Evolutionary conservation across 1,284 basidiomycete species (phyloP).

Genomic region (Cystobasidium slooffiae): DNA sequence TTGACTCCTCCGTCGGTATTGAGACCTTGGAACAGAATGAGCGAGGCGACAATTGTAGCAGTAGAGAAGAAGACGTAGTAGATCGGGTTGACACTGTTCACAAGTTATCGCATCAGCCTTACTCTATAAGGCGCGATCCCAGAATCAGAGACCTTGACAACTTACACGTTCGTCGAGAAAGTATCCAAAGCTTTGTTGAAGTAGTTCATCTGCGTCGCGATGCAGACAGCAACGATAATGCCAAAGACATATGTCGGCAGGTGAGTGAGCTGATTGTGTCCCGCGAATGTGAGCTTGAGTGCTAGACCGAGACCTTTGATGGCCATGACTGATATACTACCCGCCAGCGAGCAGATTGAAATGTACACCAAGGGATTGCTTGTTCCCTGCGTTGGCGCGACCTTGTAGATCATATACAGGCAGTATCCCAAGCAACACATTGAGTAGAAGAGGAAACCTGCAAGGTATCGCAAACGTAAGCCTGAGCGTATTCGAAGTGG

Average conservation of each 20-base stretch:
- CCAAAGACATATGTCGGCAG: conserved; percentile 94
- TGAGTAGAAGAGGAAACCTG: conserved; percentile 90
- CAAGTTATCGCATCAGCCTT: neutral
- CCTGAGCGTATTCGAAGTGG: too few relatives aligned
- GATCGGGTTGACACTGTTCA: conserved; percentile 88
- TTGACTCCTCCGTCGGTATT: conserved; percentile 83
- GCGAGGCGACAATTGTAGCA: conserved; percentile 88
- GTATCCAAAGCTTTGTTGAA: conserved; percentile 98
- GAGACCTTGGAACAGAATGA: conserved; percentile 96
- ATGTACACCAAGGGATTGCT: conserved; percentile 89
- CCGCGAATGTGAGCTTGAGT: conserved; percentile 89
- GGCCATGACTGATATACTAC: conserved; percentile 87
- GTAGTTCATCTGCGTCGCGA: conserved; percentile 80
- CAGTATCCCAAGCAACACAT: conserved; percentile 80
- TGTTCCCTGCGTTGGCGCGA: conserved; percentile 86
- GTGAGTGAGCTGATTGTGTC: conserved; percentile 94
- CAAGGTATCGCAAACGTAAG: too few relatives aligned
- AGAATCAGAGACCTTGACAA: conserved; percentile 46
- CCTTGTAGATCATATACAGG: conserved; percentile 81
- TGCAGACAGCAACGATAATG: conserved; percentile 80
- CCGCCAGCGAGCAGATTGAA: conserved; percentile 88
- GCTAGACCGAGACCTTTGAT: conserved; percentile 97
- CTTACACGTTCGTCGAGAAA: conserved; percentile 96
- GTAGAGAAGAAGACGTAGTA: conserved; percentile 99
- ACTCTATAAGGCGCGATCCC: neutral